Conservation (phyloP, 768 basidiomycete species). For the Paxillus involutus region DNA sequence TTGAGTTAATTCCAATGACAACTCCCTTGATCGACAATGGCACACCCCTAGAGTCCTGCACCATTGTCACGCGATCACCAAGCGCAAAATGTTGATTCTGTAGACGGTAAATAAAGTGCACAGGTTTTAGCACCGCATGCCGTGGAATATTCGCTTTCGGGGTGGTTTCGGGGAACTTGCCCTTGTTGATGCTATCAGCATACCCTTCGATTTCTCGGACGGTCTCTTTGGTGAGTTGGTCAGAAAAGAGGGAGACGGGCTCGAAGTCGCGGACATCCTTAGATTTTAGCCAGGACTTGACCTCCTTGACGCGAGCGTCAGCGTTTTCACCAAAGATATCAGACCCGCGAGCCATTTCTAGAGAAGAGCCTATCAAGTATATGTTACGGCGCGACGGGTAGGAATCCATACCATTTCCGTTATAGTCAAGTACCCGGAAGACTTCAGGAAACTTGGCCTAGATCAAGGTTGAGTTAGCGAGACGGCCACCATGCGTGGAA, state of each 20-base stretch:
- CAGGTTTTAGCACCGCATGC: slow-evolving; percentile 89
- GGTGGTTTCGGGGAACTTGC: slow-evolving; percentile 60
- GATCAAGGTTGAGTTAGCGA: neutral
- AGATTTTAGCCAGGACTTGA: slow-evolving; percentile 81
- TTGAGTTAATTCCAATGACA: slow-evolving; percentile 84
- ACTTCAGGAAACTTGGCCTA: slow-evolving; percentile 84
- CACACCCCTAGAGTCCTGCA: slow-evolving; percentile 91
- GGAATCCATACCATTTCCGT: slow-evolving; percentile 58
- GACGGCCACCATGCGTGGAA: neutral
- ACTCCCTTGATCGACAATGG: slow-evolving; percentile 91
- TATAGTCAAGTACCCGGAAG: slow-evolving; percentile 64
- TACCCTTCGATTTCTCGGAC: slow-evolving; percentile 77
- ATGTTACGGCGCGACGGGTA: neutral
- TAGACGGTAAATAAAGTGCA: slow-evolving; percentile 84
- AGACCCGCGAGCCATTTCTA: slow-evolving; percentile 72
- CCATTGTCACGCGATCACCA: slow-evolving; percentile 95
- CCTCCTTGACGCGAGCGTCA: slow-evolving; percentile 70
- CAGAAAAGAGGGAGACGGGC: slow-evolving; percentile 88
- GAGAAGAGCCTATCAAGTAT: slow-evolving; percentile 1
- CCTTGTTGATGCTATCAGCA: slow-evolving; percentile 65
- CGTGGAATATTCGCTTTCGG: slow-evolving; percentile 92
- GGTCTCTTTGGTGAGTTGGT: slow-evolving; percentile 89
- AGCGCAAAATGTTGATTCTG: slow-evolving; percentile 86
- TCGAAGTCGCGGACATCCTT: slow-evolving; percentile 91
- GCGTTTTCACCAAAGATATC: slow-evolving; percentile 60